Base-by-base conservation (phyloP, 2,329 filamentous ascomycete genomes). In the Penicillium sp. region DNA sequence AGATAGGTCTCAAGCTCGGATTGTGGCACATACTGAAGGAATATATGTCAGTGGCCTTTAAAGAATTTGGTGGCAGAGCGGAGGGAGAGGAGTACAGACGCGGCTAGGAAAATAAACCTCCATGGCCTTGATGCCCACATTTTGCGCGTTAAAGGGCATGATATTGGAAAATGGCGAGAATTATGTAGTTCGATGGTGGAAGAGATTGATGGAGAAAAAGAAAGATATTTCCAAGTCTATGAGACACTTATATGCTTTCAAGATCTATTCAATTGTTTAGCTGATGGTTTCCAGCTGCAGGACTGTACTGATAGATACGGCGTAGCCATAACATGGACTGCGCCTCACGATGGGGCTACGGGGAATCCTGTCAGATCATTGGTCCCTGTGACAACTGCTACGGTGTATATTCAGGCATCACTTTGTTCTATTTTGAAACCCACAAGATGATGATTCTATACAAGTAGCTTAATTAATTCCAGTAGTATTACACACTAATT, bases 51-150 rank as follows among this genome's bases (percentile, higher is more conserved):
- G 46, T 22, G 3, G 7, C 5, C n/a, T n/a, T 19, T 5, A 13
- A 13, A 1, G 1, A 4, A 6, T 1, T 14, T 19, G 2, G 39
- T 13, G n/a, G 9, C 7, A 22, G 11, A 6, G 9, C 14, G 10
- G 14, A 13, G 8, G 3, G 5, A 24, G 11, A 3, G 24, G 7
- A 8, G n/a, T 16, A 43, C 46, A 3, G 9, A 55, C 52, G 13
- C 52, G n/a, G 26, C 37, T 55, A 4, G 52, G 52, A 19, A 55
- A 55, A 16, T 55, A 55, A 16, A 55, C 50, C 5, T 55, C 52
- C 11, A 55, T 55, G 11, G 52, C 52, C 24, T 55, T 55, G 24
- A 55, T 55, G 45, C 52, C 52, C 27, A 49, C 45, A 43, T 55
- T 45, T 10, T 35, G n/a, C 10, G 11, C 26, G n/a, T 8, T 31